Percentiles rank a stretch among this genome's conserved stretches.
phyloP scores from a whole-genome alignment of 345 rosid species.

The Reutealis trisperma region DNA sequence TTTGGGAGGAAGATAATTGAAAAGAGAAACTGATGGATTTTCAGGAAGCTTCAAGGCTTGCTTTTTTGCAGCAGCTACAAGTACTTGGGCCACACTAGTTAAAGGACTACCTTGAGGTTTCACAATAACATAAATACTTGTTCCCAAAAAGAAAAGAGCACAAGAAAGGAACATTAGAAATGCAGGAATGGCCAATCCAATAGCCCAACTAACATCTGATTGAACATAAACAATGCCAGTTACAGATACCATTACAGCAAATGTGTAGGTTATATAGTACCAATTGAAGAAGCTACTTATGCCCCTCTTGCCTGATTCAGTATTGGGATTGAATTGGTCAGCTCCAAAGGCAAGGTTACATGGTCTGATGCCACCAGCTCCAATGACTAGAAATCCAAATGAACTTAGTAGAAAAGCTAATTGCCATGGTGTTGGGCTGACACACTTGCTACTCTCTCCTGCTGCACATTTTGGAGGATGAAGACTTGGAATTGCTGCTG shows the following conservation, averaged over 20 bases:
- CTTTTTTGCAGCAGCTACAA: constrained; percentile 58
- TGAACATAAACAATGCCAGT: constrained; percentile 53
- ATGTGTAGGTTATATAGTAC: constrained; percentile 52
- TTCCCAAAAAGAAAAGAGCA: constrained; percentile 39
- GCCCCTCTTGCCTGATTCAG: constrained; percentile 45
- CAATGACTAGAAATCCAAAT: constrained; percentile 11
- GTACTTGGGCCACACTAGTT: constrained; percentile 37
- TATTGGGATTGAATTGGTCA: constrained; percentile 54
- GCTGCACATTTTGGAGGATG: neutral
- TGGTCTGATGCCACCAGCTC: constrained; percentile 56
- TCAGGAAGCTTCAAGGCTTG: constrained; percentile 45
- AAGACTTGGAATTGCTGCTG: neutral
- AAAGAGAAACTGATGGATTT: constrained; percentile 41
- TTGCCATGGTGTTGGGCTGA: neutral
- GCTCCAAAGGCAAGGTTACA: constrained; percentile 61
- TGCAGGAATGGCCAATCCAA: constrained; percentile 56
- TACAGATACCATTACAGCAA: constrained; percentile 45
- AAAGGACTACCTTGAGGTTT: constrained; percentile 48
- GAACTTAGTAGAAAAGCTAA: neutral
- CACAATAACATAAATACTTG: constrained; percentile 39
- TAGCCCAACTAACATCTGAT: constrained; percentile 57
- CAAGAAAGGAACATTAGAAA: constrained; percentile 46
- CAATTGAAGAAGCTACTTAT: constrained; percentile 61
- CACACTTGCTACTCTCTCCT: neutral
- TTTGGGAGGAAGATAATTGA: constrained; percentile 30